Evolutionary conservation across 306 rosid species (phyloP).

Genomic region (Dalbergia cochinchinensis): DNA sequence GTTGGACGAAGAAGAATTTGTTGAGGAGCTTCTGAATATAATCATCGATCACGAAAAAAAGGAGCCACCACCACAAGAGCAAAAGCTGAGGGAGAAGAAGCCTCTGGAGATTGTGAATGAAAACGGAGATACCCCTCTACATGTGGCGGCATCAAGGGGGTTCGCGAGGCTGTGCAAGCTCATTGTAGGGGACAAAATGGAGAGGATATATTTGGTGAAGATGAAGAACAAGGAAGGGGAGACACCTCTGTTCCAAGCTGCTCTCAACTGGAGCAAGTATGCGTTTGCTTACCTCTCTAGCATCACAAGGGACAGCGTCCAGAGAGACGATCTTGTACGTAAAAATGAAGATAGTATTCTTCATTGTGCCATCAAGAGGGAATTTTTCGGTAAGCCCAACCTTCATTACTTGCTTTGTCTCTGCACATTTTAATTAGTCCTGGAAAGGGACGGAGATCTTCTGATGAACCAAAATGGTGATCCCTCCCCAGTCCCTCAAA

Average conservation of each 20-base stretch:
- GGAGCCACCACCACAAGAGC: too few species aligned
- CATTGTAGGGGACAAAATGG: background rate
- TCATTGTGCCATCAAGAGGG: background rate
- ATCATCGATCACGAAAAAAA: background rate
- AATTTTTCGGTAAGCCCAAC: background rate
- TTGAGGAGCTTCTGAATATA: background rate
- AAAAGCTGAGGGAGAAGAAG: background rate
- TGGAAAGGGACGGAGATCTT: too few species aligned
- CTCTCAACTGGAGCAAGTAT: background rate
- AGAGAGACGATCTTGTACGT: background rate
- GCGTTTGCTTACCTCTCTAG: conserved; percentile 5
- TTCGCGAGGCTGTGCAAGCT: conserved; percentile 39
- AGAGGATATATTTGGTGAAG: background rate
- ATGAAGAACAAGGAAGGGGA: background rate
- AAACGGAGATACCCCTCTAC: conserved; percentile 62
- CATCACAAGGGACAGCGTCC: background rate
- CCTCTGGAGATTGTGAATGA: conserved; percentile 18
- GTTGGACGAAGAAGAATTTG: background rate
- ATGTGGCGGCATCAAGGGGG: conserved; percentile 57
- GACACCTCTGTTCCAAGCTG: conserved; percentile 36
- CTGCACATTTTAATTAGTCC: too few species aligned
- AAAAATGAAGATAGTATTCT: conserved; percentile 5
- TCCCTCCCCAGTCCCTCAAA: too few species aligned
- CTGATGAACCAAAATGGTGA: too few species aligned
- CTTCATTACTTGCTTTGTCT: too few species aligned